Evolutionary conservation across 2,329 filamentous ascomycete species (phyloP), one percentile per base, ranked within the genome.

Genomic region (Graphilbum fragrans): DNA sequence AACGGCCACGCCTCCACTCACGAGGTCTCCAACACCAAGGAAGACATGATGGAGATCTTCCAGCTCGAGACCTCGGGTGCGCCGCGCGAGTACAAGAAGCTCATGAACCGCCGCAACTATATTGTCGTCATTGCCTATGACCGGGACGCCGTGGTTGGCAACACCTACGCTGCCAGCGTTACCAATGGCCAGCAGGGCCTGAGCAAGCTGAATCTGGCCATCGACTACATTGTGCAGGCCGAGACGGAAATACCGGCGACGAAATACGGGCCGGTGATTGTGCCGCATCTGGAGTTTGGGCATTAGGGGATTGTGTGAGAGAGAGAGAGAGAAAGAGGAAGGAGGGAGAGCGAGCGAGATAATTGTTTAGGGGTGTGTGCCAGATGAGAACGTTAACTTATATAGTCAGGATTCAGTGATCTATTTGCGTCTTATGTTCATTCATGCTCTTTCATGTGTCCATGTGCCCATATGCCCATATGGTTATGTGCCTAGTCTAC

Each of bases 11-110:
- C 76, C 49, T 80, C 82, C 1, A 82, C 72, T 2, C 77, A 86
- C 46, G 74, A 80, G 49, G 73, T 84, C 1, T 83, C 80, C 2
- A 92, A 98, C 58, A 98, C 92, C 37, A 96, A 98, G 62, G 92
- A 98, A 61, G 92, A 98, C 63, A 98, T 98, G 92, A 94, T 98
- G 84, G 92, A 98, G 66, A 93, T 98, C 50, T 98, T 98, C 72
- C 86, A 92, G 54, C 85, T 82, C 8, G 92, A 98, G 53, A 86
- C 92, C 16, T 86, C 81, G 41, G 90, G 92, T n/a, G 69, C 77
- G 29, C 69, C 79, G 1, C 73, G 88, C 37, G 90, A 95, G 59
- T 70, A 88, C 55, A 88, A 88, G 65, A 84, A 90, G 55, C 73
- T 98, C 39, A 98, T 98, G 87, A 86, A 82, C 1, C 71, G 90